These are phyloP conservation scores for Fusarium sp. DNA, from an alignment of 2,329 filamentous ascomycete genomes.

Conservation along the genomic window DNA sequence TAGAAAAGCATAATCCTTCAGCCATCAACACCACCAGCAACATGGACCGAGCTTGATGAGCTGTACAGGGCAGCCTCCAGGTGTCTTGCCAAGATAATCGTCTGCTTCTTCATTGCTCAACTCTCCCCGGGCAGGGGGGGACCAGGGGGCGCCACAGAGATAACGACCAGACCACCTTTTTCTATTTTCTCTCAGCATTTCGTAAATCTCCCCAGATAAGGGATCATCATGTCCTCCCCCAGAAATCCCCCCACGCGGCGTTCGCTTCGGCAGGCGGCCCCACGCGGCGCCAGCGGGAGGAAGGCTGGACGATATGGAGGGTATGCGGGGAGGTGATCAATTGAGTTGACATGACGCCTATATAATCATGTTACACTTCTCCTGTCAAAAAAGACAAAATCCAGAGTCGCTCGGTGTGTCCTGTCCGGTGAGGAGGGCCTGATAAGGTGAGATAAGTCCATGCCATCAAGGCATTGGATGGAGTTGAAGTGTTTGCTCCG, in stretches of 20 bases:
- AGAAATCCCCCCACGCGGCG: conserved; percentile 28
- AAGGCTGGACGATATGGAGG: conserved; percentile 10
- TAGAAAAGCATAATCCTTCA: not conserved
- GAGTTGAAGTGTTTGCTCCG: not conserved
- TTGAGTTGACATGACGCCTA: conserved; percentile 12
- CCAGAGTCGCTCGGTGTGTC: not conserved
- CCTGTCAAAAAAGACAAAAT: not conserved
- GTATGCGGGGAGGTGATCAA: conserved; percentile 19
- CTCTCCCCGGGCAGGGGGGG: not conserved
- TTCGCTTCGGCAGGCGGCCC: conserved; percentile 15
- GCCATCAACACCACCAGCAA: not conserved
- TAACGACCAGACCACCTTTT: conserved; percentile 26
- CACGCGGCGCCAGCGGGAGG: conserved; percentile 23
- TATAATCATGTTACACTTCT: conserved; percentile 23
- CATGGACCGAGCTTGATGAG: not conserved
- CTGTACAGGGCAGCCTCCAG: not conserved
- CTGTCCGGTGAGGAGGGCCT: conserved; percentile 1
- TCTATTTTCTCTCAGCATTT: conserved; percentile 6
- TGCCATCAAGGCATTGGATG: not conserved
- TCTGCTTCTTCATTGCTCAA: not conserved
- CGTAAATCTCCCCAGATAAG: conserved; percentile 24
- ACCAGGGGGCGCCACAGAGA: conserved; percentile 30
- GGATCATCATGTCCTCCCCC: conserved; percentile 27
- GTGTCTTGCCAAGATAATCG: not conserved
- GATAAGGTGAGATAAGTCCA: conserved; percentile 12